These are phyloP conservation scores for Myriosclerotinia duriaeana DNA, from an alignment of 2,329 filamentous ascomycete genomes.

Conservation along the genomic window DNA sequence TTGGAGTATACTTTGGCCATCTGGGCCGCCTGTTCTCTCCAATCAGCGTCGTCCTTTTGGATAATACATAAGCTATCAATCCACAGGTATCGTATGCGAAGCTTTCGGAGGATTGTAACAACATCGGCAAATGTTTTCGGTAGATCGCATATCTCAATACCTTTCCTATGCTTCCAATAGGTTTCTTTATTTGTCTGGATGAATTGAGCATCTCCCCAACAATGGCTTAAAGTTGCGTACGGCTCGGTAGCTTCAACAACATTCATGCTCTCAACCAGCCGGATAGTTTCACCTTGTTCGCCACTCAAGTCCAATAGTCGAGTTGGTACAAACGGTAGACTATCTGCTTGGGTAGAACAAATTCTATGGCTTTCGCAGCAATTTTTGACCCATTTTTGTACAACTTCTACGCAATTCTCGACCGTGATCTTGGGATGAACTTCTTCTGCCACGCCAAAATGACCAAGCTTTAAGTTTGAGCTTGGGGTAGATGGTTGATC, in stretches of 20 bases:
- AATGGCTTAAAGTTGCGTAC: background rate
- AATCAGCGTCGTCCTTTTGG: background rate
- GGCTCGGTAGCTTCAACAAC: background rate
- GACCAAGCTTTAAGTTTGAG: background rate
- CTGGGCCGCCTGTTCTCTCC: background rate
- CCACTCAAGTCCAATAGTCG: background rate
- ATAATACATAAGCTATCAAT: slow-evolving; percentile 12
- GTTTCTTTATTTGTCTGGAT: background rate
- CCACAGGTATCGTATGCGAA: background rate
- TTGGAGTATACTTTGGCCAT: background rate
- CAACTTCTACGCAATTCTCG: background rate
- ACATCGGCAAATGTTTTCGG: background rate
- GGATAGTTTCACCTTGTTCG: background rate
- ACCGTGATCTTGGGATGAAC: background rate
- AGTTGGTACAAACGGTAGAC: background rate
- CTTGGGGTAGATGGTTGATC: background rate
- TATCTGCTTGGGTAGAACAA: background rate
- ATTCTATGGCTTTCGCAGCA: background rate
- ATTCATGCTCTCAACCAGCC: background rate
- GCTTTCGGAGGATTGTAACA: background rate
- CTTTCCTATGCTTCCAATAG: background rate
- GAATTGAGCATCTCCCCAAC: background rate
- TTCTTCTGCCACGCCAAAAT: background rate
- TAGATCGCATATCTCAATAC: background rate
- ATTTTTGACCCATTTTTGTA: background rate